Percentiles rank a stretch among this genome's conserved stretches.
Conservation (phyloP, 2,329 filamentous ascomycete species). For the Colletotrichum eleusines region DNA sequence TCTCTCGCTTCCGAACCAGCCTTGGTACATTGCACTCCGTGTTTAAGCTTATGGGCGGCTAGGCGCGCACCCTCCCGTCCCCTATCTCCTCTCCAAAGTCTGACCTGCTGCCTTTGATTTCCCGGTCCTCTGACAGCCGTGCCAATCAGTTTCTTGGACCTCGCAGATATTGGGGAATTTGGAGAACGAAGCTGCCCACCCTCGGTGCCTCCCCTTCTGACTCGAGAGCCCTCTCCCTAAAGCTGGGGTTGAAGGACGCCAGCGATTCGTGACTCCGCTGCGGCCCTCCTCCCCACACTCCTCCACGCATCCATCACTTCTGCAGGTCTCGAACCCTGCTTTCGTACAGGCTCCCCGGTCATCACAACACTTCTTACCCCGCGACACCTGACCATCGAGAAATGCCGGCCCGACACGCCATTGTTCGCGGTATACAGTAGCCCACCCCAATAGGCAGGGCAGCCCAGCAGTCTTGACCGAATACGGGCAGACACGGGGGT, state of each 20-base stretch:
- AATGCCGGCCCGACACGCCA: slow-evolving; percentile 39
- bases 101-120: slow-evolving; percentile 1
- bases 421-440: background rate
- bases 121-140: slow-evolving; percentile 27
- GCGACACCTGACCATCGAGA: slow-evolving; percentile 40
- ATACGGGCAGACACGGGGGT: slow-evolving; percentile 26
- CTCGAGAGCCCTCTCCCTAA: slow-evolving; percentile 20
- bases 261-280: slow-evolving; percentile 29
- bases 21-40: slow-evolving; percentile 20
- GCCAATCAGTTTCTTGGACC: slow-evolving; percentile 31
- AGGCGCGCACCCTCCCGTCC: slow-evolving; percentile 37
- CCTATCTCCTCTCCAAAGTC: slow-evolving; percentile 6
- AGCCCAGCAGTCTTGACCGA: slow-evolving; percentile 15
- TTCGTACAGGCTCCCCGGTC: slow-evolving; percentile 22
- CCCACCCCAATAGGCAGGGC: slow-evolving; percentile 1
- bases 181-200: slow-evolving; percentile 26
- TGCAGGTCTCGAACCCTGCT: slow-evolving; percentile 36
- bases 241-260: slow-evolving; percentile 20
- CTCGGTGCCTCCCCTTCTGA: slow-evolving; percentile 28
- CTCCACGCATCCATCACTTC: slow-evolving; percentile 38
- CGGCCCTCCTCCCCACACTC: slow-evolving; percentile 36
- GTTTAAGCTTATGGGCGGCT: slow-evolving; percentile 40
- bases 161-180: slow-evolving; percentile 30
- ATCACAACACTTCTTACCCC: slow-evolving; percentile 23
- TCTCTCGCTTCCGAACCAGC: background rate